Evolutionary conservation across 352 stramenopile species (phyloP).

Genomic region (Aphanomyces invadans): DNA sequence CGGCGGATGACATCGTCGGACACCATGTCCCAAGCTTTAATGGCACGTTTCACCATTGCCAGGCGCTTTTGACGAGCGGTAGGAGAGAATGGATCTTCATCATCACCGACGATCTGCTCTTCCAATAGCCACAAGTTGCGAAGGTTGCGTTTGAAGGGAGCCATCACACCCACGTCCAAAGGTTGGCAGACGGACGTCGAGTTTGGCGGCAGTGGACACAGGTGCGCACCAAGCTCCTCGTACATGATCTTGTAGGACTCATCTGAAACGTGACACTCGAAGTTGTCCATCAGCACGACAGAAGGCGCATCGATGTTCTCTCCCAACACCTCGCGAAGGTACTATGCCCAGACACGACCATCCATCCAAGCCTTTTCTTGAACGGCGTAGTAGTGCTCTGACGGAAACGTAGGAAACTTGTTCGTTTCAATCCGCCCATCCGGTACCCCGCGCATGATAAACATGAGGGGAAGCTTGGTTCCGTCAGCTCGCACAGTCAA

Average conservation of each 20-base stretch:
- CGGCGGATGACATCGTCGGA: too few relatives aligned
- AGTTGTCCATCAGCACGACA: slow-evolving; percentile 29
- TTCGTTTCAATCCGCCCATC: slow-evolving; percentile 23
- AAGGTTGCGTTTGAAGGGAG: slow-evolving; percentile 28
- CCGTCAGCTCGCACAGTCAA: slow-evolving; percentile 24
- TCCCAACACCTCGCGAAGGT: slow-evolving; percentile 3
- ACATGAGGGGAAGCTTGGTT: slow-evolving; percentile 24
- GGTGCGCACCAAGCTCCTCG: slow-evolving; percentile 23
- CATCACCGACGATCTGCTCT: too few relatives aligned
- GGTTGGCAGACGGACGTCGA: slow-evolving; percentile 27
- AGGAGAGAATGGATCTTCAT: too few relatives aligned
- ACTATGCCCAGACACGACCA: slow-evolving; percentile 21
- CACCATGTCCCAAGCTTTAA: too few relatives aligned
- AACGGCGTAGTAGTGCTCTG: slow-evolving; percentile 22
- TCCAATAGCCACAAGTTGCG: neutral
- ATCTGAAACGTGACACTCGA: slow-evolving; percentile 28
- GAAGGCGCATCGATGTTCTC: neutral
- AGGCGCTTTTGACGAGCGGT: too few relatives aligned
- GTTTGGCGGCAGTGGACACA: slow-evolving; percentile 27
- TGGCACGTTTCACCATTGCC: too few relatives aligned
- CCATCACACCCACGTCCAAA: slow-evolving; percentile 29
- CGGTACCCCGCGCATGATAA: slow-evolving; percentile 26
- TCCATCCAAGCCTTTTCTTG: slow-evolving; percentile 31
- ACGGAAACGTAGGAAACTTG: slow-evolving; percentile 19
- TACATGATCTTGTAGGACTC: slow-evolving; percentile 20